Conservation (phyloP, 202 grass and related monocot species). For the Panicum hallii region DNA sequence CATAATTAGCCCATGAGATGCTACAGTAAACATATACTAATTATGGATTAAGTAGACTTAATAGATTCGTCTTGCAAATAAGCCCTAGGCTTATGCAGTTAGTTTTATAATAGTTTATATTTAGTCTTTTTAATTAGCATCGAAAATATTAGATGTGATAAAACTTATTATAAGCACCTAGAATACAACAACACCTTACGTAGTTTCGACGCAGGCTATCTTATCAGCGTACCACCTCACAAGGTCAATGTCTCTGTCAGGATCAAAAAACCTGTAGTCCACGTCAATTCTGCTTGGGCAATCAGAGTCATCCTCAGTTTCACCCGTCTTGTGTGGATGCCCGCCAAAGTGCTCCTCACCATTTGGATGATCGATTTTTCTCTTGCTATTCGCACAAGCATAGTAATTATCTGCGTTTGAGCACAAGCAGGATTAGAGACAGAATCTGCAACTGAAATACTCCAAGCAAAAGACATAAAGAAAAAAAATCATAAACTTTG, state of each 20-base stretch:
- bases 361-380: conserved; percentile 10
- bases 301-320: neutral
- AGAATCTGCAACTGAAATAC: neutral
- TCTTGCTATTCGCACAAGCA: neutral
- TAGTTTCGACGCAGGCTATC: neutral
- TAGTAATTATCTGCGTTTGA: conserved; percentile 31
- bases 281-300: neutral
- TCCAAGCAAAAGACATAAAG: neutral
- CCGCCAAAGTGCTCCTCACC: conserved; percentile 7
- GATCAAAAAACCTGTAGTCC: conserved; percentile 29
- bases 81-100: too few species aligned
- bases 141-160: too few species aligned
- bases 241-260: conserved; percentile 20
- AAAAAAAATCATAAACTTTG: neutral
- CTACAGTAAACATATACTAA: too few species aligned
- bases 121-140: too few species aligned
- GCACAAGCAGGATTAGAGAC: conserved; percentile 18
- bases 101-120: too few species aligned
- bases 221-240: neutral
- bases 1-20: too few species aligned
- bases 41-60: too few species aligned
- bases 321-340: neutral
- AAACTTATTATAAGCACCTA: too few species aligned
- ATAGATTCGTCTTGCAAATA: too few species aligned
- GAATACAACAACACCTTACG: too few species aligned